Conservation (phyloP, 148 eudicot species). For the Amaranthus palmeri region DNA sequence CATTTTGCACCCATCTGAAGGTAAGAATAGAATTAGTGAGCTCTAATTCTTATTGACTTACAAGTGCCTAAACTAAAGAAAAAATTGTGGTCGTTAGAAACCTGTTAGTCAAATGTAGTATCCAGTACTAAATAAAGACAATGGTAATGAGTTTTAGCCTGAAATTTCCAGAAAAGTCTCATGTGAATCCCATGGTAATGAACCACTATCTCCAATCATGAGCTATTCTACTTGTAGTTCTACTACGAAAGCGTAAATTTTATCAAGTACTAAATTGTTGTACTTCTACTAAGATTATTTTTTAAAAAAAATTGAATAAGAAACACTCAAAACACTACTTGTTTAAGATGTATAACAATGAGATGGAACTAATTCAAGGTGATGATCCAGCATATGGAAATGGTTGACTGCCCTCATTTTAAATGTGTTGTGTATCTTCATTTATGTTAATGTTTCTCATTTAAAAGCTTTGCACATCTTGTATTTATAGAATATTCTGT, state of each 20-base stretch:
- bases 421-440: background rate
- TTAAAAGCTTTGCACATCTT: background rate
- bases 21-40: slow-evolving; percentile 29
- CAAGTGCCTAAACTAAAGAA: background rate
- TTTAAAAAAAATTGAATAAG: too few relatives aligned
- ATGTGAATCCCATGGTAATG: too few relatives aligned
- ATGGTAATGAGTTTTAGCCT: too few relatives aligned
- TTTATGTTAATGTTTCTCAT: background rate
- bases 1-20: slow-evolving; percentile 88
- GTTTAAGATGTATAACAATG: background rate
- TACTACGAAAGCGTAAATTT: too few relatives aligned
- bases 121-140: too few relatives aligned
- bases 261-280: too few relatives aligned
- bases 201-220: too few relatives aligned
- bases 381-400: slow-evolving; percentile 8
- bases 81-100: background rate
- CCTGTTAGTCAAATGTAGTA: background rate
- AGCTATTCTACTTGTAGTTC: too few relatives aligned
- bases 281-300: too few relatives aligned
- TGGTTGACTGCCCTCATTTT: slow-evolving; percentile 3
- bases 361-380: background rate
- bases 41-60: slow-evolving; percentile 1
- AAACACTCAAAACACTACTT: background rate
- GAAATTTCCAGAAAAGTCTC: too few relatives aligned
- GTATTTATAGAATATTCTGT: slow-evolving; percentile 64